Evolutionary conservation across 1,284 basidiomycete genomes (phyloP), one percentile per base, ranked within the genome.

Genomic region (Omphalotus olearius): DNA sequence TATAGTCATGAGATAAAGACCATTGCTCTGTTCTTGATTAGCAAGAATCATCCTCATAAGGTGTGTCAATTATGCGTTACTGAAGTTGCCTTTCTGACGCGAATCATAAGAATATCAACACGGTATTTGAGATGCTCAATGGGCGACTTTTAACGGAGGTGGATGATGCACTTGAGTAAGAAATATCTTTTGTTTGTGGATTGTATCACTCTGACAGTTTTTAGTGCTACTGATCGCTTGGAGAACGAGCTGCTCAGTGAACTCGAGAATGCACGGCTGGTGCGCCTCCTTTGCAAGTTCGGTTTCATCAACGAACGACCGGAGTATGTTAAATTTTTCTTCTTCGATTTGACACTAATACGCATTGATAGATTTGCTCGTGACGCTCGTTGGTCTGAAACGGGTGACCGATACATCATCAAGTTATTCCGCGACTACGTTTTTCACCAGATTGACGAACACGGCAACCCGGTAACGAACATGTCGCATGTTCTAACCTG

Each of bases 231-330:
- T 17, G 97, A 99, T 64, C 73, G 82, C 46, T 74, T 98, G 13
- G 94, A 98, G 65, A 77, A 80, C 38, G 90, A 95, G 59, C 76
- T 99, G 45, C 79, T 86, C 68, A 82, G 86, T 48, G 96, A 99
- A 67, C 77, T 99, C n/a, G 97, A 99, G 74, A 98, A 99, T 64
- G 94, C 90, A 0, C 79, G 97, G 33, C 75, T 99, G n/a, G 89
- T 98, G 23, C 80, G 97, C 42, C 70, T 99, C 51, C 72, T 99
- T 57, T 88, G 86, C 71, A 99, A 99, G 71, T 88, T 99, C 61
- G 92, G 93, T 0, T 98, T 98, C 69, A 98, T 99, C 73, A 98
- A 98, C 68, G 97, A 99, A 66, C 81, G 97, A 14, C 96, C 96
- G 9, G 96, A 98, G 91, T 96, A 62, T 57, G 88, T 28, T 11